A percentile compares a stretch with the other conserved stretches of the same genome.
Evolutionary conservation across 2,329 filamentous ascomycete species (phyloP).

Genomic region (Teratosphaeria viscida): DNA sequence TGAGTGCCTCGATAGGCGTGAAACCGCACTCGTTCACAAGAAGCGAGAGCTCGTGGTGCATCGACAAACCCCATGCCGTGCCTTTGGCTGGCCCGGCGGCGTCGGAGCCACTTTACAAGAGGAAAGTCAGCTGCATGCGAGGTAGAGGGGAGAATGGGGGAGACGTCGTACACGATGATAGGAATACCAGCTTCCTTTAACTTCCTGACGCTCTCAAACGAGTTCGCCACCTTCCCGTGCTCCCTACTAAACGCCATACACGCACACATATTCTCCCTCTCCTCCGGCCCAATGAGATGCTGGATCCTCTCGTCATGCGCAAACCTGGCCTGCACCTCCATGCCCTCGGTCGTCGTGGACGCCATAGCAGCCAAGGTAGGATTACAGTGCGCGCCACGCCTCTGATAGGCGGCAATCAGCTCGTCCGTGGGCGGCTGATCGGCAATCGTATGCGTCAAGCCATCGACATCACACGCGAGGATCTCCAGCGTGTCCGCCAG

Average conservation of each 20-base stretch:
- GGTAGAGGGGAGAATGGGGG: background rate
- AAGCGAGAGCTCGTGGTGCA: slow-evolving; percentile 34
- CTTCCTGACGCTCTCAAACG: slow-evolving; percentile 32
- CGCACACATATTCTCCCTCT: slow-evolving; percentile 27
- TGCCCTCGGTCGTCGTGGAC: slow-evolving; percentile 31
- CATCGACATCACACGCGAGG: slow-evolving; percentile 32
- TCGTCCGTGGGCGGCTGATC: slow-evolving; percentile 30
- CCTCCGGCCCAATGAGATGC: slow-evolving; percentile 25
- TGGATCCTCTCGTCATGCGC: slow-evolving; percentile 31
- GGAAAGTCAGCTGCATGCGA: background rate
- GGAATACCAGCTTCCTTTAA: slow-evolving; percentile 31
- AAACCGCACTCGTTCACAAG: slow-evolving; percentile 34
- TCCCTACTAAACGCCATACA: slow-evolving; percentile 31
- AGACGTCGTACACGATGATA: slow-evolving; percentile 28
- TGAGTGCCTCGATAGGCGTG: slow-evolving; percentile 32
- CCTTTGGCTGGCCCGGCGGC: slow-evolving; percentile 33
- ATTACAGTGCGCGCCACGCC: slow-evolving; percentile 33
- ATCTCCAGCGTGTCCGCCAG: slow-evolving; percentile 33
- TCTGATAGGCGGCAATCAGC: slow-evolving; percentile 33
- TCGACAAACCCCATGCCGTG: slow-evolving; percentile 33
- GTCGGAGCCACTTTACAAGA: slow-evolving; percentile 29
- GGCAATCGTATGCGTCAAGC: slow-evolving; percentile 34
- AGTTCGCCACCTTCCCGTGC: slow-evolving; percentile 28
- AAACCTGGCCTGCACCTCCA: slow-evolving; percentile 28
- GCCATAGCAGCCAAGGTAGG: slow-evolving; percentile 33